Percentiles rank a stretch among this genome's conserved stretches.
Evolutionary conservation across 257 asterid genomes (phyloP).

Genomic region (Galeopsis tetrahit): DNA sequence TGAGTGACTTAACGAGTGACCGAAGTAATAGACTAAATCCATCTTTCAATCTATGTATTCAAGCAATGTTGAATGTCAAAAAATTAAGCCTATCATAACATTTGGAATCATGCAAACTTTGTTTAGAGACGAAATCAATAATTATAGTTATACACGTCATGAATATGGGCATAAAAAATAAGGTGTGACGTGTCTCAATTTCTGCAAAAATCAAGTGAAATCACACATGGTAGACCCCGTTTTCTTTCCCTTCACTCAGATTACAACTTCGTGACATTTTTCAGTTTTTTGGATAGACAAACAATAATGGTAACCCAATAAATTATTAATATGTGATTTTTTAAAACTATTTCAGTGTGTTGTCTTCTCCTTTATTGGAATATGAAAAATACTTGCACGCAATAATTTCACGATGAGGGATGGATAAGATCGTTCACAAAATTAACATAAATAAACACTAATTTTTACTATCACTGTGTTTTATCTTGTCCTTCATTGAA

Average conservation of each 20-base stretch:
- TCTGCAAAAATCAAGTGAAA: constrained; percentile 11
- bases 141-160: background rate
- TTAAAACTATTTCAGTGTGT: too few species aligned
- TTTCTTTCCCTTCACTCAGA: constrained; percentile 23
- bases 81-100: background rate
- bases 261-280: constrained; percentile 15
- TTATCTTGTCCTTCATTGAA: constrained; percentile 18
- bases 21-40: background rate
- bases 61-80: background rate
- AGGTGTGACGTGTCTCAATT: constrained; percentile 22
- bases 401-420: too few species aligned
- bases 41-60: background rate
- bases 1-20: too few species aligned
- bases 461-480: constrained; percentile 23
- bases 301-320: too few species aligned
- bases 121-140: background rate
- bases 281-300: constrained; percentile 11
- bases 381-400: too few species aligned
- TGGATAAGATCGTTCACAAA: too few species aligned
- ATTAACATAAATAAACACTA: background rate
- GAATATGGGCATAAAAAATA: constrained; percentile 5
- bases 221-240: constrained; percentile 47
- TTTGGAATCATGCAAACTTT: background rate
- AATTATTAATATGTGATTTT: too few species aligned
- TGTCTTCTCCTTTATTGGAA: too few species aligned